These are phyloP conservation scores for Cordyceps cateniannulata DNA, from an alignment of 2,329 filamentous ascomycete genomes.

Conservation along the genomic window DNA sequence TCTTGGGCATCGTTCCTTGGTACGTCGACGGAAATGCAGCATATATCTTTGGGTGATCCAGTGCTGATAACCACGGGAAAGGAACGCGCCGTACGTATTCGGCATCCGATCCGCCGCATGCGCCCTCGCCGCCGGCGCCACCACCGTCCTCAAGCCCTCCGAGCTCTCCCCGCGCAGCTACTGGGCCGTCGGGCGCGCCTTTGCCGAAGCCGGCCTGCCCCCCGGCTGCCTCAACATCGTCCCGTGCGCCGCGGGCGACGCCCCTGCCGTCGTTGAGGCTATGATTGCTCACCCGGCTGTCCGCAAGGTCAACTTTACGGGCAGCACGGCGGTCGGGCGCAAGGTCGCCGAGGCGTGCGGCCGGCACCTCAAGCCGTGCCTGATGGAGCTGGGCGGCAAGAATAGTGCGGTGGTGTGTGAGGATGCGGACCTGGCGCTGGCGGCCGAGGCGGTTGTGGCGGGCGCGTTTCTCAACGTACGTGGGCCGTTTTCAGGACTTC, in stretches of 20 bases:
- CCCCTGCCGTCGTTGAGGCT: constrained; percentile 25
- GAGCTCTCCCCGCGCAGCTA: constrained; percentile 27
- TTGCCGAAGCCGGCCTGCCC: constrained; percentile 36
- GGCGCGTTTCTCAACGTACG: constrained; percentile 60
- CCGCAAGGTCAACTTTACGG: constrained; percentile 78
- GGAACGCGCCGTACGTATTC: constrained; percentile 23
- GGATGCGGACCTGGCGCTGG: constrained; percentile 69
- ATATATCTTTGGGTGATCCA: no score
- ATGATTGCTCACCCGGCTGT: constrained; percentile 23
- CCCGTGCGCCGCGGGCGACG: constrained; percentile 24
- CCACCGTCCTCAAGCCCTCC: constrained; percentile 25
- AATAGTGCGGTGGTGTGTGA: constrained; percentile 71
- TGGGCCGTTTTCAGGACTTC: no score
- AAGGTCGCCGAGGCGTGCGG: constrained; percentile 64
- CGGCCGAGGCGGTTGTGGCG: constrained; percentile 60
- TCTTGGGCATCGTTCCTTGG: constrained; percentile 68
- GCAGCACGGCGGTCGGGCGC: constrained; percentile 65
- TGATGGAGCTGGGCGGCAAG: constrained; percentile 81
- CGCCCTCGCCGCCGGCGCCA: constrained; percentile 21
- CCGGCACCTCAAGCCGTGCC: constrained; percentile 67
- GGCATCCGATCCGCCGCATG: constrained; percentile 17
- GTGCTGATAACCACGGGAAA: neutral
- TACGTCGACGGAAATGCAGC: neutral
- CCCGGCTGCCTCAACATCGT: constrained; percentile 34
- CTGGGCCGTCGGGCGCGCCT: constrained; percentile 27